phyloP scores from a whole-genome alignment of 805 yeast species.

The Yarrowia sp. region DNA sequence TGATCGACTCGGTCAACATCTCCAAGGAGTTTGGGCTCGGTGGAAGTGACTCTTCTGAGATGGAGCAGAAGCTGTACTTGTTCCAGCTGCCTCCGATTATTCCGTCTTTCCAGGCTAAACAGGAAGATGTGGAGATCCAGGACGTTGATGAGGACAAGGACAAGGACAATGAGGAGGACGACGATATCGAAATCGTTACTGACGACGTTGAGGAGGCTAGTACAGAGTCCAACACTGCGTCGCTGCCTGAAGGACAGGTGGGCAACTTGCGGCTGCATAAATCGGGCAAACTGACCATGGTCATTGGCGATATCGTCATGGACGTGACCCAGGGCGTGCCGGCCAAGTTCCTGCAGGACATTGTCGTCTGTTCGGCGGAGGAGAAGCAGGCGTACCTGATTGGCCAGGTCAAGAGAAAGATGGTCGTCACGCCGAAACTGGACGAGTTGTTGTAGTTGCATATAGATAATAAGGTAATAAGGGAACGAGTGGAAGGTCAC shows the following conservation, averaged over 20 bases:
- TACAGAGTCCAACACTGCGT: background rate
- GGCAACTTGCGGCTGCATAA: constrained; percentile 80
- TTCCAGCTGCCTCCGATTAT: constrained; percentile 60
- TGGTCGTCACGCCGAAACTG: constrained; percentile 64
- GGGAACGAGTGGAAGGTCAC: background rate
- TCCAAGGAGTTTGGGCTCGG: constrained; percentile 36
- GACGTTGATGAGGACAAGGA: constrained; percentile 13
- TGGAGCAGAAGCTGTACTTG: constrained; percentile 49
- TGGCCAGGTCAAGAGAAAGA: constrained; percentile 63
- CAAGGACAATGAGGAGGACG: constrained; percentile 21
- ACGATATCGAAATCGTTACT: constrained; percentile 40
- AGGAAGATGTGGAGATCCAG: background rate
- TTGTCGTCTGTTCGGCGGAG: constrained; percentile 61
- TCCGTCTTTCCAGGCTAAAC: constrained; percentile 51
- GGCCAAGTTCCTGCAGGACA: constrained; percentile 73
- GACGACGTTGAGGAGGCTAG: background rate
- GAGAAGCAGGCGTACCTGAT: constrained; percentile 56
- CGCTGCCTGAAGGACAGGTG: constrained; percentile 61
- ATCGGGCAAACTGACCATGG: constrained; percentile 81
- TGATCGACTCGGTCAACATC: constrained; percentile 7
- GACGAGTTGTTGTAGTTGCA: constrained; percentile 41
- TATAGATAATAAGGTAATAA: background rate
- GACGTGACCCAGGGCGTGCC: constrained; percentile 77
- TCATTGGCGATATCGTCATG: constrained; percentile 71
- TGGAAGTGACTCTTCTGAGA: constrained; percentile 38